Evolutionary conservation across 768 basidiomycete species (phyloP).

Genomic region (Pleurotus tuber-regium): DNA sequence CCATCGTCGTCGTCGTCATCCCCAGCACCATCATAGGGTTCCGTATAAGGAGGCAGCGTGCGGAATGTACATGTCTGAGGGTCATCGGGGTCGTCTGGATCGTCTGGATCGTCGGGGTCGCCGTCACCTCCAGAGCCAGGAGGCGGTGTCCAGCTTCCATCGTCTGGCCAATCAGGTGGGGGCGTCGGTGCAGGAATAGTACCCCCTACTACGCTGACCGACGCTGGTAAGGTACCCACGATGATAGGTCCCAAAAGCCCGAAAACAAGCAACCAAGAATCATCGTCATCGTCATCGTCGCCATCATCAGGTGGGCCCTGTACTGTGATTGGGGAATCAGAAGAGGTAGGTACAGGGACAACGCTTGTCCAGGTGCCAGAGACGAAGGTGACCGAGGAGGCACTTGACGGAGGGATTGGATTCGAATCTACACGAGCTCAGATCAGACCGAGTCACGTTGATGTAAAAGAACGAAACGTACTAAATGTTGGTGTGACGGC

Average conservation of each 20-base stretch:
- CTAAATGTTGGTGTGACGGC: constrained; percentile 4
- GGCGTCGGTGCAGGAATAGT: constrained; percentile 1
- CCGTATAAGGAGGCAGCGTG: background rate
- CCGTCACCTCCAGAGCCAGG: background rate
- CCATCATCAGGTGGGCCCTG: background rate
- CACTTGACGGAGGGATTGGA: background rate
- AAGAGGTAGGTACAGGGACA: background rate
- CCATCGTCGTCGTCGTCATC: background rate
- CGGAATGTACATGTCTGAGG: background rate
- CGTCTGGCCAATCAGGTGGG: constrained; percentile 1
- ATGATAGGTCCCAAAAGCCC: background rate
- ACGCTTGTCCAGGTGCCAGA: constrained; percentile 3
- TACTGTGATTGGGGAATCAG: background rate
- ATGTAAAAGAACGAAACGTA: too few relatives aligned
- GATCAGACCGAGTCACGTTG: too few relatives aligned
- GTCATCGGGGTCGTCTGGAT: background rate
- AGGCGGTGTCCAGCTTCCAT: background rate
- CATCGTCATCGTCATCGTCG: background rate
- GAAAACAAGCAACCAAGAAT: background rate
- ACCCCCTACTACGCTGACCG: background rate
- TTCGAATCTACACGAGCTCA: background rate
- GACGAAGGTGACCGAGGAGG: constrained; percentile 4
- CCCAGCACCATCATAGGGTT: constrained; percentile 1
- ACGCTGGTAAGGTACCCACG: background rate
- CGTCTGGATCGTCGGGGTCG: background rate